A percentile compares a stretch with the other conserved stretches of the same genome.
Conservation (phyloP, 2,329 filamentous ascomycete genomes). For the Chaetomium globosum region DNA sequence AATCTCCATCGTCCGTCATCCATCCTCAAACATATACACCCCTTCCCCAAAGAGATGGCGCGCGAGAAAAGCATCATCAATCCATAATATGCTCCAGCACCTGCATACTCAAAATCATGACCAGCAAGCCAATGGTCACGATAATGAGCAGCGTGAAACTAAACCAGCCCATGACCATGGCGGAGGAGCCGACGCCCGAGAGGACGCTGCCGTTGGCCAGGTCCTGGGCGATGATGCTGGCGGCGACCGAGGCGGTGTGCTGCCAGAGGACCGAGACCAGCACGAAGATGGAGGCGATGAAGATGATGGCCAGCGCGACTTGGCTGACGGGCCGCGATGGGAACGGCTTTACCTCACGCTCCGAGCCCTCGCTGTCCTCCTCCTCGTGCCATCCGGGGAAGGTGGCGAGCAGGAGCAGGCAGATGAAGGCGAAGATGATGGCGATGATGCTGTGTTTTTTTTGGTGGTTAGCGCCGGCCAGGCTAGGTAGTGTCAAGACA, state of each 20-base stretch:
- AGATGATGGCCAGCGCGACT: conserved; percentile 90
- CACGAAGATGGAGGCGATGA: conserved; percentile 70
- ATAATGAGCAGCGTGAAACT: conserved; percentile 90
- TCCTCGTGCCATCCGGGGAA: conserved; percentile 98
- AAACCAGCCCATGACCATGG: conserved; percentile 98
- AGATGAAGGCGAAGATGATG: conserved; percentile 95
- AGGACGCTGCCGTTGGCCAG: conserved; percentile 86
- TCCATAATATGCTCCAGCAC: conserved; percentile 66
- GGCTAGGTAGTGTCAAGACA: background rate
- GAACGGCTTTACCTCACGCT: conserved; percentile 91
- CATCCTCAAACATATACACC: background rate
- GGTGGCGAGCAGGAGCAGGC: conserved; percentile 89
- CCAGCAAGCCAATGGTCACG: conserved; percentile 89
- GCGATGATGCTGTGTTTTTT: conserved; percentile 75
- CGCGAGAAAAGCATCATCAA: conserved; percentile 19
- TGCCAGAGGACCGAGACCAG: conserved; percentile 83
- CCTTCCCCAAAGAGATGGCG: background rate
- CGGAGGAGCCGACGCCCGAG: conserved; percentile 86
- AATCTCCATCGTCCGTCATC: background rate
- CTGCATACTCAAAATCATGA: conserved; percentile 94
- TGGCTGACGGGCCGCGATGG: conserved; percentile 91
- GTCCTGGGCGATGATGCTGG: conserved; percentile 89
- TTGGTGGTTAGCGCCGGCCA: background rate
- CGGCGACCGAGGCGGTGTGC: conserved; percentile 94
- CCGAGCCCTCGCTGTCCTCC: conserved; percentile 75